Base-by-base conservation (phyloP, 176 grass and related monocot genomes). In the Carex scoparia region DNA sequence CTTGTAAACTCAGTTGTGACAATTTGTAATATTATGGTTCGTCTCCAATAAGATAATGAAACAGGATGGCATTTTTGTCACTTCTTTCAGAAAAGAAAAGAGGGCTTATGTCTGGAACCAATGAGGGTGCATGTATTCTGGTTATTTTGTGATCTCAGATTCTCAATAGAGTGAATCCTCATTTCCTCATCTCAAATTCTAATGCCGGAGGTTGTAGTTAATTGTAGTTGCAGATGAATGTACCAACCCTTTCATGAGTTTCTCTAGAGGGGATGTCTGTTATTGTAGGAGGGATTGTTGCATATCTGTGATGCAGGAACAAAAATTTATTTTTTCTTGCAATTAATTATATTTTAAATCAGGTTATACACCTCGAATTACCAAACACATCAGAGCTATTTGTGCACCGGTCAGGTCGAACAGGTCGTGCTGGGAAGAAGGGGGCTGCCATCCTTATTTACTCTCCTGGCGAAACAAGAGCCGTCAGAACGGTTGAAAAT, bases 371-470 rank as follows among this genome's bases (percentile, higher is more conserved):
- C 84, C 93, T 89, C 15, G 95, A 98, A 90, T 69, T 98, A 42
- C 95, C 93, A 58, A 98, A 94, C 86, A 90, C 88, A 3, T 87
- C 95, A 2, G 95, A 98, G 89, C 61, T 98, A 83, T 98, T 98
- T 85, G 93, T 98, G 84, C 95, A 98, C 66, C 88, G 95, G 84
- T 98, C 95, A 86, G 95, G 95, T 54, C 88, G 95, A 86, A 98
- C 95, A 57, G 95, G 91, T 65, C 86, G 95, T 42, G 95, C 95
- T 44, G 95, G 95, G 81, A 98, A 95, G 75, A 98, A 93, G 93
- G 95, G 95, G 15, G 81, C 80, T 90, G 86, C 93, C 58, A 93
- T 98, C 90, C 75, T 98, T 59, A 93, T 98, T 57, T 91, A 98
- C 75, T 86, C 92, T 40, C 55, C 86, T 69, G 91, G 93, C 37